A percentile compares a stretch with the other conserved stretches of the same genome.
Conservation (phyloP, 2,329 filamentous ascomycete genomes). For the Apiospora saccharicola region DNA sequence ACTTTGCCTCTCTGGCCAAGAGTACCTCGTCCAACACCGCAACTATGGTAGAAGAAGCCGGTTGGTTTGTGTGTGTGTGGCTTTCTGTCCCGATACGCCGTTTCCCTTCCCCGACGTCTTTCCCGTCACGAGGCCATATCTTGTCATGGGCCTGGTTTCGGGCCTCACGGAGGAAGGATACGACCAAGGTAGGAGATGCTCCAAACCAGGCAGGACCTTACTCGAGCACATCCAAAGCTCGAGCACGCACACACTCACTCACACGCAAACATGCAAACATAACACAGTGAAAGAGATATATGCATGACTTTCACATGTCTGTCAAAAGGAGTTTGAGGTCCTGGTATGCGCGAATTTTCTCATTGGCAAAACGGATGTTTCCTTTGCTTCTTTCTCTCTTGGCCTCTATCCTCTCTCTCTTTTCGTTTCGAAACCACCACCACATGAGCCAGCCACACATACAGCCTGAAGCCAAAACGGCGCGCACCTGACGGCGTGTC, state of each 20-base stretch:
- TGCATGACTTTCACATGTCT: neutral
- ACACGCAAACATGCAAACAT: neutral
- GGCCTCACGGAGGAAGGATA: neutral
- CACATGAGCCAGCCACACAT: neutral
- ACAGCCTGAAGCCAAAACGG: neutral
- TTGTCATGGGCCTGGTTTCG: neutral
- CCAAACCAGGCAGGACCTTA: neutral
- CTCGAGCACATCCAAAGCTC: neutral
- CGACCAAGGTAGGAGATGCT: neutral
- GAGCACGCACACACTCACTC: neutral
- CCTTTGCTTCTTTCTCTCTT: neutral
- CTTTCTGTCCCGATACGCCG: neutral
- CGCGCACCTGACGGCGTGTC: neutral
- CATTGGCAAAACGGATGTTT: neutral
- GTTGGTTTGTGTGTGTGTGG: no score
- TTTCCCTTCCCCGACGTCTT: neutral
- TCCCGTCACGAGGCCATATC: neutral
- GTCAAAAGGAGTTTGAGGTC: no score
- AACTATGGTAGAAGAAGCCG: neutral
- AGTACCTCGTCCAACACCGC: no score
- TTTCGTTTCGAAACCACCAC: slow-evolving; percentile 7
- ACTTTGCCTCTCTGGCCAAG: neutral
- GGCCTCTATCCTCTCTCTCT: neutral
- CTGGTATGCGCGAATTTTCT: neutral
- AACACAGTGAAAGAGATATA: neutral